phyloP scores from a whole-genome alignment of 352 stramenopile species.

The Phytophthora chlamydospora region DNA sequence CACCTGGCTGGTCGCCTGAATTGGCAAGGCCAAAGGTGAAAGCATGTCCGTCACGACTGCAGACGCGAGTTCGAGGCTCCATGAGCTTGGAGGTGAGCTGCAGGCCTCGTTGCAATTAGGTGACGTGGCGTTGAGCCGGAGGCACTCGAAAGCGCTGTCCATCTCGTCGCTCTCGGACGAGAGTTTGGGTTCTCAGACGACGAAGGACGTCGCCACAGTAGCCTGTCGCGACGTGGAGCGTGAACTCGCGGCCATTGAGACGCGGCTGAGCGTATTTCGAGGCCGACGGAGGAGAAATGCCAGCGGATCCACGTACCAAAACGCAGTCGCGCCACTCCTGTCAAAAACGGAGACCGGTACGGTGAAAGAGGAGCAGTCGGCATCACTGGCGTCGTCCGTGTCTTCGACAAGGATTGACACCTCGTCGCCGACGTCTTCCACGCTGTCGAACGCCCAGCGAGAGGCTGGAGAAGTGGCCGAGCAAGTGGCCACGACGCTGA shows the following conservation, averaged over 20 bases:
- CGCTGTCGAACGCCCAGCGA: constrained; percentile 32
- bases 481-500: constrained; percentile 59
- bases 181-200: neutral
- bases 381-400: constrained; percentile 2
- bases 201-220: constrained; percentile 18
- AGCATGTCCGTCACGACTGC: constrained; percentile 18
- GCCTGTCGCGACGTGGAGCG: constrained; percentile 51
- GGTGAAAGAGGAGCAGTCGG: neutral
- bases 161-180: constrained; percentile 38
- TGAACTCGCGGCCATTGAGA: constrained; percentile 48
- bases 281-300: constrained; percentile 11
- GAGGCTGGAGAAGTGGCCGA: constrained; percentile 51
- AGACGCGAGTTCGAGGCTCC: constrained; percentile 9
- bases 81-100: neutral
- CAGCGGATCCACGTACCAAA: constrained; percentile 5
- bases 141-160: constrained; percentile 27
- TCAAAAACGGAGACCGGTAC: constrained; percentile 9
- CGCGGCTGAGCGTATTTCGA: constrained; percentile 40
- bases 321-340: constrained; percentile 8
- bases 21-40: neutral
- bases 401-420: constrained; percentile 11
- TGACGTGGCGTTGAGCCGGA: too few relatives aligned
- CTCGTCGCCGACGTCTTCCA: constrained; percentile 15
- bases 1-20: constrained; percentile 3
- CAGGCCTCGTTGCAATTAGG: neutral